These are phyloP conservation scores for Dichomitus squalens DNA, from an alignment of 1,284 basidiomycete genomes.

Conservation along the genomic window DNA sequence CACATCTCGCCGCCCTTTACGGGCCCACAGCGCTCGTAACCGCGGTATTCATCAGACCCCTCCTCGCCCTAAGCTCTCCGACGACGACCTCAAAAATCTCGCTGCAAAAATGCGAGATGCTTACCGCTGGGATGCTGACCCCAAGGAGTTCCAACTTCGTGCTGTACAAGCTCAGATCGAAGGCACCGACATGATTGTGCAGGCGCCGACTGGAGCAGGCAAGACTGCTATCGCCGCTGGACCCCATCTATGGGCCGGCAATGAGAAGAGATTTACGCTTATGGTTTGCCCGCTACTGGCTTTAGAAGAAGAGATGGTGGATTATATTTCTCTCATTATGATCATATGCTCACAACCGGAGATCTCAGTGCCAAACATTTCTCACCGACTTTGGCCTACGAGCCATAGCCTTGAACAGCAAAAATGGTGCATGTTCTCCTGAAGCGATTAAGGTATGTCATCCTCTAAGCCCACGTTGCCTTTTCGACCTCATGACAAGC, in stretches of 20 bases:
- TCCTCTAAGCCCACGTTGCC: too few relatives aligned
- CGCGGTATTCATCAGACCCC: too few relatives aligned
- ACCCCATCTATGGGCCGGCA: constrained; percentile 27
- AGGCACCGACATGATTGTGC: constrained; percentile 15
- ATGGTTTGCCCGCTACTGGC: constrained; percentile 40
- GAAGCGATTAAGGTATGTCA: constrained; percentile 28
- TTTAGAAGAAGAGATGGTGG: constrained; percentile 42
- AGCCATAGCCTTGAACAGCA: constrained; percentile 40
- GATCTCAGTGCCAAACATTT: constrained; percentile 24
- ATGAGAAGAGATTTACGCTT: constrained; percentile 33
- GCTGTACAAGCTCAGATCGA: constrained; percentile 14
- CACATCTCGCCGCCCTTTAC: too few relatives aligned
- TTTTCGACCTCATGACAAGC: too few relatives aligned
- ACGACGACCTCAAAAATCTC: background rate
- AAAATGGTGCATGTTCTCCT: constrained; percentile 28
- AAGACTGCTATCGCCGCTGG: constrained; percentile 24
- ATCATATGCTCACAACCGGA: background rate
- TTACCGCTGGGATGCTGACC: constrained; percentile 8
- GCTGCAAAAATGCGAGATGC: background rate
- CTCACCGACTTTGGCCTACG: constrained; percentile 29
- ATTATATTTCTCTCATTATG: background rate
- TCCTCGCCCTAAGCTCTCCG: background rate
- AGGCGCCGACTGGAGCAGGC: constrained; percentile 20
- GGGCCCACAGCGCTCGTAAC: too few relatives aligned
- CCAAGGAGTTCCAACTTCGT: constrained; percentile 25